Conservation (phyloP, 2,329 filamentous ascomycete genomes). For the Bimuria novae-zelandiae region DNA sequence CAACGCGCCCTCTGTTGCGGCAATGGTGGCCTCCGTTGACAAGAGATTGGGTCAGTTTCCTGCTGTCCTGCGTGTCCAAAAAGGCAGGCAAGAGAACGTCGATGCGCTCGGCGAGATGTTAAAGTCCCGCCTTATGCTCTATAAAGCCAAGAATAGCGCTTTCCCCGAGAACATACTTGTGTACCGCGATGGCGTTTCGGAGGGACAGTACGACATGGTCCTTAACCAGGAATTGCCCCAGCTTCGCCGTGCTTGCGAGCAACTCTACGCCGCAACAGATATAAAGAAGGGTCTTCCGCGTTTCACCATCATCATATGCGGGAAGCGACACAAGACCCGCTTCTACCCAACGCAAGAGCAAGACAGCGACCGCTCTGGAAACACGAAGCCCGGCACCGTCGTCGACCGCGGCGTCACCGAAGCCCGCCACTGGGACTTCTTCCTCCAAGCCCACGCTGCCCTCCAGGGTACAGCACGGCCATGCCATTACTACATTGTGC, state of each 20-base stretch:
- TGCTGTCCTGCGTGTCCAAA: constrained; percentile 68
- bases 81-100: constrained; percentile 69
- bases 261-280: constrained; percentile 59
- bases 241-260: constrained; percentile 66
- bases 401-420: constrained; percentile 80
- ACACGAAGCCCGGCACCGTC: constrained; percentile 74
- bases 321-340: constrained; percentile 84
- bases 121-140: constrained; percentile 65
- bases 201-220: constrained; percentile 76
- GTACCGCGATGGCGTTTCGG: constrained; percentile 87
- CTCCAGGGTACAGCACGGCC: constrained; percentile 81
- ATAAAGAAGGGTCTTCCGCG: constrained; percentile 52
- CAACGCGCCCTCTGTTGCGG: constrained; percentile 73
- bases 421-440: constrained; percentile 74
- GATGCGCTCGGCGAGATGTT: constrained; percentile 65
- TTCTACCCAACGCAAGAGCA: constrained; percentile 70
- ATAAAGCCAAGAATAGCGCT: constrained; percentile 48
- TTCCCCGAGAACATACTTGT: constrained; percentile 78
- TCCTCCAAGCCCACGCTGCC: constrained; percentile 76
- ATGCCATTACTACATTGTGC: constrained; percentile 73
- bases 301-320: constrained; percentile 75
- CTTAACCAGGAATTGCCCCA: constrained; percentile 68
- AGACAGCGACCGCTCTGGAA: constrained; percentile 55
- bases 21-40: constrained; percentile 77
- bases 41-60: constrained; percentile 75